Conservation (phyloP, 2,329 filamentous ascomycete genomes). For the Paracorniculantispora psalliotae region DNA sequence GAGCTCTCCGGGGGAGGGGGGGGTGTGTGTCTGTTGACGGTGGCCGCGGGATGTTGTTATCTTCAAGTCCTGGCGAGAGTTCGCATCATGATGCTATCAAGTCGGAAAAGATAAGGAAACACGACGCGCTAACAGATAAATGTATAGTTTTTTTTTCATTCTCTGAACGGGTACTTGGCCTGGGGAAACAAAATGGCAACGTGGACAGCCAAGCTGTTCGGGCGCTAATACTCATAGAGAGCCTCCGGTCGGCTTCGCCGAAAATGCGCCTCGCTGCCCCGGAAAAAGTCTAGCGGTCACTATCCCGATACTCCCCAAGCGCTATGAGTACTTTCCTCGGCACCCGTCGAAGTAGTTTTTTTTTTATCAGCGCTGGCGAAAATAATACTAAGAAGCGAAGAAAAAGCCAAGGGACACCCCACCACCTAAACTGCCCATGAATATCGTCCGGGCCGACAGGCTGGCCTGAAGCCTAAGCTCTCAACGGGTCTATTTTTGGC, state of each 20-base stretch:
- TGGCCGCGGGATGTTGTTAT: neutral
- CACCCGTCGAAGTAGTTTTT: no score
- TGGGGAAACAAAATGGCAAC: neutral
- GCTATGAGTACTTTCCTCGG: no score
- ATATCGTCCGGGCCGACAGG: neutral
- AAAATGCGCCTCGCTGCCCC: constrained; percentile 2
- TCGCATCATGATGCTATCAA: neutral
- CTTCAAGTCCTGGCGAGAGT: neutral
- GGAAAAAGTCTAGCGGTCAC: neutral
- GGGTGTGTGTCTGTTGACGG: neutral
- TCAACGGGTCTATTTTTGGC: neutral
- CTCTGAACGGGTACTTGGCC: neutral
- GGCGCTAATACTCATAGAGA: neutral
- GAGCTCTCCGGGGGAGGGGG: neutral
- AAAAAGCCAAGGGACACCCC: neutral
- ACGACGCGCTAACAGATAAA: no score
- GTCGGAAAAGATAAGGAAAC: neutral
- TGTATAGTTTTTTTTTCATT: no score
- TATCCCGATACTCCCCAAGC: neutral
- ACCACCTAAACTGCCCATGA: neutral
- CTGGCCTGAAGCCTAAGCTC: neutral
- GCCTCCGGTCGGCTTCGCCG: constrained; percentile 1
- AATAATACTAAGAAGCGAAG: neutral
- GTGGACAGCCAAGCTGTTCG: neutral
- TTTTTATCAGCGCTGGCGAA: neutral